phyloP scores from a whole-genome alignment of 768 basidiomycete genomes.

The Candolleomyces aberdarensis region DNA sequence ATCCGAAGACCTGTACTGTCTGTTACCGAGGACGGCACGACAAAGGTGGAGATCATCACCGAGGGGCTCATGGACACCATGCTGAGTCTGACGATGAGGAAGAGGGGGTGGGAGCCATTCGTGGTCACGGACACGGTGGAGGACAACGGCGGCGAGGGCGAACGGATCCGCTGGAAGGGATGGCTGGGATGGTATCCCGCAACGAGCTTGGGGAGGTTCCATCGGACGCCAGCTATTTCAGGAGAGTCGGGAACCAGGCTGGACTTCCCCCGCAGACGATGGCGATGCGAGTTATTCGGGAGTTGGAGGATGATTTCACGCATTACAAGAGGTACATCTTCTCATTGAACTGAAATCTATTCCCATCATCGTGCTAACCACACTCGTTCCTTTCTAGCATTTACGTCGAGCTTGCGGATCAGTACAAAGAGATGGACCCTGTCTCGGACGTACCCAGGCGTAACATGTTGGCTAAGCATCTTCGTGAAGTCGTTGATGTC shows the following conservation, averaged over 20 bases:
- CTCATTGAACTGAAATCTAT: too few species aligned
- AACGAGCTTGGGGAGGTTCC: conserved; percentile 13
- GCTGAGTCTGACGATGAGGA: conserved; percentile 21
- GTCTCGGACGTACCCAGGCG: conserved; percentile 78
- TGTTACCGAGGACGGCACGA: conserved; percentile 46
- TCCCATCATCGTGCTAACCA: background rate
- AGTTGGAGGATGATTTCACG: conserved; percentile 92
- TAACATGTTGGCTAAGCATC: conserved; percentile 82
- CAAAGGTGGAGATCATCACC: background rate
- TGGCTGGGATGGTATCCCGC: conserved; percentile 10
- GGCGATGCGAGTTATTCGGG: conserved; percentile 74
- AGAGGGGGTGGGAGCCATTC: conserved; percentile 36
- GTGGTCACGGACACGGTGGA: background rate
- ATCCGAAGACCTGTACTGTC: conserved; percentile 62
- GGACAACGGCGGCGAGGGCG: conserved; percentile 24
- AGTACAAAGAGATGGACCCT: conserved; percentile 89
- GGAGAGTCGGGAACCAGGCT: conserved; percentile 26
- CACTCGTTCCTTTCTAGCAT: conserved; percentile 49
- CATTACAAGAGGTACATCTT: conserved; percentile 85
- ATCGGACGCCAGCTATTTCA: conserved; percentile 27
- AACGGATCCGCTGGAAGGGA: background rate
- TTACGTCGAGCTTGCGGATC: conserved; percentile 86
- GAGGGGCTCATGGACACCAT: conserved; percentile 1
- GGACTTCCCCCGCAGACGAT: conserved; percentile 85
- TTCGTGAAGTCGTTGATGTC: conserved; percentile 88